Conservation (phyloP, 805 yeast species). For the Starmerella apicola region DNA sequence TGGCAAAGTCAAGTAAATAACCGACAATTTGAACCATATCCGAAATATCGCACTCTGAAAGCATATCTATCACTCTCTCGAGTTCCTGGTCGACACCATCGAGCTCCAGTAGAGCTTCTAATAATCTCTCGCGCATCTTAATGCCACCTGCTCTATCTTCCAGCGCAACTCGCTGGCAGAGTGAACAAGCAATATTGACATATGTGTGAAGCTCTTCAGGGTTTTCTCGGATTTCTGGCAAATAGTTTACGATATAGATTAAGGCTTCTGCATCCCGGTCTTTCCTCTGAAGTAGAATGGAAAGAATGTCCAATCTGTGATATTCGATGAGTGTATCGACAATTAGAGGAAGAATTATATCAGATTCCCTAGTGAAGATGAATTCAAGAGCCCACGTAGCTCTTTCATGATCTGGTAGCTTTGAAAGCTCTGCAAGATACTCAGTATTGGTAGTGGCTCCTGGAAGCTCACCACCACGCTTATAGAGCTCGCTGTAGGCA, state of each 20-base stretch:
- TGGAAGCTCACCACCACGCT: slow-evolving; percentile 10
- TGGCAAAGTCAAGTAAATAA: neutral
- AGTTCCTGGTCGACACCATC: neutral
- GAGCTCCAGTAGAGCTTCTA: slow-evolving; percentile 30
- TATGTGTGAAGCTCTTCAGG: slow-evolving; percentile 10
- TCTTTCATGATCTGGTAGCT: neutral
- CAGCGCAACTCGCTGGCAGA: slow-evolving; percentile 18
- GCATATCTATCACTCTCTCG: neutral
- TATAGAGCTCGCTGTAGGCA: slow-evolving; percentile 1
- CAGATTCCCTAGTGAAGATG: slow-evolving; percentile 24
- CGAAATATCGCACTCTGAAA: slow-evolving; percentile 3
- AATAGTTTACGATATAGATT: slow-evolving; percentile 24
- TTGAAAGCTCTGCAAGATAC: slow-evolving; percentile 12
- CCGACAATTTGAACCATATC: neutral
- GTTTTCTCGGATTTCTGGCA: slow-evolving; percentile 9
- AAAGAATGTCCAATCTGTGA: slow-evolving; percentile 23
- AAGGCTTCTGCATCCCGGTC: slow-evolving; percentile 23
- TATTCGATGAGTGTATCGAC: slow-evolving; percentile 23
- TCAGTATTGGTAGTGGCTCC: slow-evolving; percentile 2
- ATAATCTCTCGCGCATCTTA: slow-evolving; percentile 31
- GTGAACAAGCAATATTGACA: slow-evolving; percentile 17
- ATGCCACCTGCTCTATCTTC: slow-evolving; percentile 23
- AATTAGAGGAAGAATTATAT: slow-evolving; percentile 23
- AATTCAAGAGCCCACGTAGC: slow-evolving; percentile 18
- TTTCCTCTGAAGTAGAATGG: slow-evolving; percentile 20